Evolutionary conservation across 148 eudicot genomes (phyloP), one percentile per base, ranked within the genome.

Genomic region (Vaccinium macrocarpon): DNA sequence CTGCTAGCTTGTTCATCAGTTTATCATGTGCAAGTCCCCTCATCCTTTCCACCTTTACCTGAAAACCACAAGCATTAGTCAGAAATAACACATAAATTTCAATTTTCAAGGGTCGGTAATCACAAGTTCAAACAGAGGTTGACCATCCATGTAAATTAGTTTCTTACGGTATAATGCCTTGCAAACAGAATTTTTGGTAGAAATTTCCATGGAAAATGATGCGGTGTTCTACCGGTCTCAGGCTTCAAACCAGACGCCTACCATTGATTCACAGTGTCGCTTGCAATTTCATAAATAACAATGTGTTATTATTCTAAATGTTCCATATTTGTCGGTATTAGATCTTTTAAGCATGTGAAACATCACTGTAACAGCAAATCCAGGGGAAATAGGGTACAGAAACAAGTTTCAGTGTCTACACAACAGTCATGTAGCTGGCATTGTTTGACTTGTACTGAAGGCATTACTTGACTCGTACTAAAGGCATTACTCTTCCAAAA

Each of bases 41-140:
- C 92, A 88, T 91, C 75, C 91, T 90, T 87, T 93, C 97, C 72
- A 91, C 91, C 83, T 90, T 86, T 64, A 86, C 91, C 93, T 92
- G 87, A 76, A 87, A 72, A 25, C 70, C 49, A 82, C 16, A 62
- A n/a, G 19, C 50, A 66, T 55, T 12, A 46, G 50, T 52, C 21
- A 27, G 59, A n/a, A 48, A 82, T 12, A 18, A 73, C 1, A 12
- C 0, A 14, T n/a, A 15, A 80, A 38, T 46, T 81, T 46, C 11
- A 61, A 42, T 10, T 46, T 81, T 46, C 11, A 61, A n/a, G 19
- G 4, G 2, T 19, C 15, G 2, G 13, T 9, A 23, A 62, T 62
- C 68, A 62, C 27, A 62, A 62, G 68, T 62, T 62, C 68, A 62
- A n/a, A n/a, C 68, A 21, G 52, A 73, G 23, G 38, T 38, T 8